Percentiles rank a stretch among this genome's conserved stretches.
Conservation (phyloP, 1,284 basidiomycete genomes). For the Paramarasmius palmivorus region DNA sequence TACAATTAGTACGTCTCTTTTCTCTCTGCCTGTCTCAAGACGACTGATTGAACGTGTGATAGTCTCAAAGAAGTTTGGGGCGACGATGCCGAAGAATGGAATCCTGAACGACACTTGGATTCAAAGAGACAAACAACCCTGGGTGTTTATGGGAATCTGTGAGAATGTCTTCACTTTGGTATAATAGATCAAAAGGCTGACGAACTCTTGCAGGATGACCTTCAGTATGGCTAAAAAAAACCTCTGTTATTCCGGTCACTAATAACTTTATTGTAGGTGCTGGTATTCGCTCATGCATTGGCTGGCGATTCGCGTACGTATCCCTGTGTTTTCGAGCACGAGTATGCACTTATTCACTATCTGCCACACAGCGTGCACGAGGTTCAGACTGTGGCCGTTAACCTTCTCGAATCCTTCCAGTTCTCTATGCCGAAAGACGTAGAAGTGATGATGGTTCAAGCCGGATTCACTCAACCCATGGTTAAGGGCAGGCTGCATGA, state of each 20-base stretch:
- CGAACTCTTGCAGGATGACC: slow-evolving; percentile 2
- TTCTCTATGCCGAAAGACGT: neutral
- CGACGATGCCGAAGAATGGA: slow-evolving; percentile 17
- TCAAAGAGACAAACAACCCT: slow-evolving; percentile 8
- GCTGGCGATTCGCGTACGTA: slow-evolving; percentile 7
- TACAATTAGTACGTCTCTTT: slow-evolving; percentile 18
- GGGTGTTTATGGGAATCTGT: slow-evolving; percentile 20
- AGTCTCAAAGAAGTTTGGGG: slow-evolving; percentile 16
- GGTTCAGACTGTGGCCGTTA: neutral
- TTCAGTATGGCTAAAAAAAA: no score
- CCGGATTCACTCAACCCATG: no score
- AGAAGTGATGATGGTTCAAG: neutral
- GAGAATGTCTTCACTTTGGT: neutral
- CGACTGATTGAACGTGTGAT: neutral
- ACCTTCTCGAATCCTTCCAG: neutral
- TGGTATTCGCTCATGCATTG: slow-evolving; percentile 2
- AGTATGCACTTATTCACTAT: neutral
- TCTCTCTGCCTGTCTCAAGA: neutral
- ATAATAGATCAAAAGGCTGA: no score
- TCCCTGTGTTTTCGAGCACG: neutral
- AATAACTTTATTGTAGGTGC: neutral
- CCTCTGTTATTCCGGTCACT: no score
- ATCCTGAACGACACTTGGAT: slow-evolving; percentile 17
- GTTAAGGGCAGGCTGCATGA: no score
- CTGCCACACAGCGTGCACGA: slow-evolving; percentile 1